Evolutionary conservation across 805 yeast species (phyloP), one percentile per base, ranked within the genome.

Genomic region (Saturnispora galanensis): DNA sequence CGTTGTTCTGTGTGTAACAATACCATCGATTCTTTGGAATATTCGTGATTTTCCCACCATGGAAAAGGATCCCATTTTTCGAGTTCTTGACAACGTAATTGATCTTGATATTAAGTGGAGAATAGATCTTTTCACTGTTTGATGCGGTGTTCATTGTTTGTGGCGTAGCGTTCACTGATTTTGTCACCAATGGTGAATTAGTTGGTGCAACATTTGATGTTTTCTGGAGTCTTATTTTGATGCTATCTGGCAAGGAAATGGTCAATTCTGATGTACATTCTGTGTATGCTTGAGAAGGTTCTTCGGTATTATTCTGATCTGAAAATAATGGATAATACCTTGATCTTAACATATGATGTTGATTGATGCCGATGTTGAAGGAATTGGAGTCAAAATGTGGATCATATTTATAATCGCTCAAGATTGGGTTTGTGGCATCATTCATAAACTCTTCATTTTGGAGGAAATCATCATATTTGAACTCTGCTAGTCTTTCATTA

Each of bases 1-100:
- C 88, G 4, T 85, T 71, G 56, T 90, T 89, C 1, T 77, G 70
- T 0, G 97, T 90, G 61, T 84, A 88, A 2, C 86, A 94, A 56
- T 82, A 93, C 95, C 96, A 87, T 39, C 66, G 63, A 31, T 67
- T 61, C 43, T 59, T 60, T 13, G 70, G 63, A 47, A 70, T 59
- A 50, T 69, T 68, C 1, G 79, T 67, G 39, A 71, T 67, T 10
- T 63, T 59, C 10, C 80, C 78, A 12, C 86, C 84, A 32, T 80
- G 78, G 59, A 93, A 93, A 41, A 74, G 70, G 12, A 93, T 62
- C 8, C 97, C 97, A 47, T 79, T 76, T 35, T 71, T 73, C 2
- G 90, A 84, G 48, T 82, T 81, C 38, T 66, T 66, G 9, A 84
- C 59, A 42, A 69, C 71, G 57, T 84, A 90, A 46, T 74, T 80